Conservation (phyloP, 2,329 filamentous ascomycete genomes). For the Exophiala oligosperma region DNA sequence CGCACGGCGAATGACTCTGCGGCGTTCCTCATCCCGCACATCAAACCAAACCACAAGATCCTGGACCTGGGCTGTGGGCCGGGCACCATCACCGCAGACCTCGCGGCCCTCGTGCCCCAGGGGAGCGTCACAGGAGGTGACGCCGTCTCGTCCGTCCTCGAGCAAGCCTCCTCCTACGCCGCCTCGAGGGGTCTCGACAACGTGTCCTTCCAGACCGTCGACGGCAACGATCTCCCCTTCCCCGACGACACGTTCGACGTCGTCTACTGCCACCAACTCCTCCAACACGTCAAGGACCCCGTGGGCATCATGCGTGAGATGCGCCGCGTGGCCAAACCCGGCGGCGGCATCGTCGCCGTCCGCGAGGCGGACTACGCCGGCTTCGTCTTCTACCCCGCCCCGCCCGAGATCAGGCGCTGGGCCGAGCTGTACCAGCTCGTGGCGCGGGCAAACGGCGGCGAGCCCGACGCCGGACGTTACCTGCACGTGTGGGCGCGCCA, state of each 20-base stretch:
- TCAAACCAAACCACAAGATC: conserved; percentile 39
- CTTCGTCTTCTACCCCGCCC: conserved; percentile 34
- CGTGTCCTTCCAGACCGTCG: conserved; percentile 37
- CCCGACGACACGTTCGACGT: conserved; percentile 57
- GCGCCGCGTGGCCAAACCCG: conserved; percentile 51
- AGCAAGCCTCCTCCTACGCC: conserved; percentile 35
- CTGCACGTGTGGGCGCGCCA: conserved; percentile 31
- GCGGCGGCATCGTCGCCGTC: conserved; percentile 53
- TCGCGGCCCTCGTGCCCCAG: conserved; percentile 40
- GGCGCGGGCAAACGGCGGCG: conserved; percentile 33
- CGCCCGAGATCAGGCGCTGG: conserved; percentile 31
- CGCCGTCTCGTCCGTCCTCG: conserved; percentile 32
- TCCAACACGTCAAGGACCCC: conserved; percentile 57
- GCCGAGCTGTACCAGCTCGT: conserved; percentile 31
- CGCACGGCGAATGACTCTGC: conserved; percentile 38
- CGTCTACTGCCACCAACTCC: conserved; percentile 60
- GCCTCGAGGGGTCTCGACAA: conserved; percentile 34
- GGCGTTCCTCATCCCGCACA: conserved; percentile 41
- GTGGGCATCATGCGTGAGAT: conserved; percentile 54
- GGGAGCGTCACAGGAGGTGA: conserved; percentile 43
- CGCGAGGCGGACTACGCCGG: conserved; percentile 39
- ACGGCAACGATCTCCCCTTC: conserved; percentile 45
- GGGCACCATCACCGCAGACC: conserved; percentile 44
- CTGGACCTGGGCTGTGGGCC: conserved; percentile 48
- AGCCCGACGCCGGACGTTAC: conserved; percentile 33